Conservation (phyloP, 2,329 filamentous ascomycete genomes). For the Fragosphaeria purpurea region DNA sequence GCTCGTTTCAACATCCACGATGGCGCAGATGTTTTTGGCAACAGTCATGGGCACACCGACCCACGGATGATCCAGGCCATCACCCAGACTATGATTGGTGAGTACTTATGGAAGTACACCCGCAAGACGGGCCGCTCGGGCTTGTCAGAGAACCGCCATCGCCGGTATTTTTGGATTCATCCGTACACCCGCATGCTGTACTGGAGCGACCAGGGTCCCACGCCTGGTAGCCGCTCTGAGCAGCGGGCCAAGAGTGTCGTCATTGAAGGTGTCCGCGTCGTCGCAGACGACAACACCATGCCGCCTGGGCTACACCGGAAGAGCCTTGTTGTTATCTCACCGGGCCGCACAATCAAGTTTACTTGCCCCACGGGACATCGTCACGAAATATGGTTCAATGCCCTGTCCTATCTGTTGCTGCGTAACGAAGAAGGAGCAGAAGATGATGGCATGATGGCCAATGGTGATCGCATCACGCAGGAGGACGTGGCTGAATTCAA, state of each 20-base stretch:
- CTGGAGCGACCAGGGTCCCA: slow-evolving; percentile 89
- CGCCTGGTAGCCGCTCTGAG: slow-evolving; percentile 64
- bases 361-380: slow-evolving; percentile 88
- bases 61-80: slow-evolving; percentile 98
- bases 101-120: slow-evolving; percentile 98
- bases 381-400: slow-evolving; percentile 98
- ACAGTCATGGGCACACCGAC: slow-evolving; percentile 66
- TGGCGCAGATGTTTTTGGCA: slow-evolving; percentile 32
- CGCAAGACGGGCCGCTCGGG: slow-evolving; percentile 83
- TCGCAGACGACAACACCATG: slow-evolving; percentile 89
- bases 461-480: slow-evolving; percentile 40
- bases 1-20: slow-evolving; percentile 72
- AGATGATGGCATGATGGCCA: slow-evolving; percentile 46
- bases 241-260: slow-evolving; percentile 77
- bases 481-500: slow-evolving; percentile 75
- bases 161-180: slow-evolving; percentile 98
- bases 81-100: slow-evolving; percentile 98
- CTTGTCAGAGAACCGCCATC: slow-evolving; percentile 80
- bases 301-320: slow-evolving; percentile 91
- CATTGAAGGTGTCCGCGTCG: slow-evolving; percentile 85
- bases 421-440: slow-evolving; percentile 44
- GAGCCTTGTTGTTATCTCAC: slow-evolving; percentile 82
- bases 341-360: slow-evolving; percentile 82
- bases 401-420: slow-evolving; percentile 82
- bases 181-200: slow-evolving; percentile 94